phyloP scores from a whole-genome alignment of 2,329 filamentous ascomycete genomes.

The Verticillium isaacii region DNA sequence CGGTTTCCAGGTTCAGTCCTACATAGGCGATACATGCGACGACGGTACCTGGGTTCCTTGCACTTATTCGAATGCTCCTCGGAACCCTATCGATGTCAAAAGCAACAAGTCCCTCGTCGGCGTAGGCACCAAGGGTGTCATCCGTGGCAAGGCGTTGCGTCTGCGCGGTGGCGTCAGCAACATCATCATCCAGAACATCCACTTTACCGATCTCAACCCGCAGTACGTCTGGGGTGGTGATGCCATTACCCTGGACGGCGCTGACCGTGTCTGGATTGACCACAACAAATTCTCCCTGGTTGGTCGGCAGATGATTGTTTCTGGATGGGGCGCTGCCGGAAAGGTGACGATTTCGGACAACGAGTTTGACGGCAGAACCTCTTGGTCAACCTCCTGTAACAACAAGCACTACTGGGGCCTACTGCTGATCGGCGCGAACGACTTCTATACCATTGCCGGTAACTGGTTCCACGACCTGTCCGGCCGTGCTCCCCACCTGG shows the following conservation, averaged over 20 bases:
- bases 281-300: constrained; percentile 34
- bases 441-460: constrained; percentile 15
- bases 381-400: constrained; percentile 22
- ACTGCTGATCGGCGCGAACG: constrained; percentile 22
- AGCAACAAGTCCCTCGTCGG: constrained; percentile 24
- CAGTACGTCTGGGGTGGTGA: constrained; percentile 22
- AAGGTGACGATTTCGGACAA: constrained; percentile 30
- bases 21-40: constrained; percentile 17
- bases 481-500: constrained; percentile 20
- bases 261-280: constrained; percentile 23
- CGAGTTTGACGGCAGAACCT: constrained; percentile 30
- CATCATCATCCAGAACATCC: constrained; percentile 47
- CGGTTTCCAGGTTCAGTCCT: constrained; percentile 10
- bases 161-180: constrained; percentile 36
- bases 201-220: constrained; percentile 37
- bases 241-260: constrained; percentile 32
- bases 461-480: constrained; percentile 23
- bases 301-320: constrained; percentile 34
- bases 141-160: constrained; percentile 35
- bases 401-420: constrained; percentile 25
- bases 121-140: constrained; percentile 17
- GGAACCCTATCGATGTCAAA: constrained; percentile 16
- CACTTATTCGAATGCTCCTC: constrained; percentile 24
- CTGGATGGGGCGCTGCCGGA: constrained; percentile 25
- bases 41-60: constrained; percentile 13